Evolutionary conservation across 164 flowering plant genomes (phyloP).

Genomic region (Taxillus chinensis): DNA sequence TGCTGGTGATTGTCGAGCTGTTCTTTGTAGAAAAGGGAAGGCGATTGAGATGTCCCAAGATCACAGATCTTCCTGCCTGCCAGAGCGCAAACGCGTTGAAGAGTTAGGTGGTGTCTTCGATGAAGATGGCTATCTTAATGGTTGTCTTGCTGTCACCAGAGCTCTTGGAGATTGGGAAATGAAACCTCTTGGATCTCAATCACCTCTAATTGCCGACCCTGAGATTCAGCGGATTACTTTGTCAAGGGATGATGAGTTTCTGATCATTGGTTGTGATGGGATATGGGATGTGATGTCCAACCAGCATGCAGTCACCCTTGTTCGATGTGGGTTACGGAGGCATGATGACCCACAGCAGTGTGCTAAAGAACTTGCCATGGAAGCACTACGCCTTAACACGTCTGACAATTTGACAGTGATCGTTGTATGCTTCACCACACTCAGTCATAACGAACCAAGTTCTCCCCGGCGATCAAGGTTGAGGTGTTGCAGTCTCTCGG

Average conservation of each 20-base stretch:
- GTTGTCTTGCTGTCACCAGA: constrained; percentile 39
- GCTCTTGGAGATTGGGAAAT: constrained; percentile 61
- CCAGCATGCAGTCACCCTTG: constrained; percentile 44
- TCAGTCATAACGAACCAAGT: constrained; percentile 8
- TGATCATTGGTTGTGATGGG: constrained; percentile 58
- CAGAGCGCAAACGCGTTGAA: constrained; percentile 39
- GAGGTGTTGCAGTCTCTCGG: constrained; percentile 22
- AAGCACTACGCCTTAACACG: constrained; percentile 39
- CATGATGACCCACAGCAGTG: constrained; percentile 45
- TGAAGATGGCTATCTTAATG: constrained; percentile 46
- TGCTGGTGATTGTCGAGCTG: constrained; percentile 60
- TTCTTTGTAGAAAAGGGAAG: constrained; percentile 39
- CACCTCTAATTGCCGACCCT: constrained; percentile 54
- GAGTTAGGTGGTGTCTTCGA: constrained; percentile 30
- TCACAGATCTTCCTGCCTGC: constrained; percentile 32
- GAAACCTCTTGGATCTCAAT: constrained; percentile 34
- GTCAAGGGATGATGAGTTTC: constrained; percentile 47
- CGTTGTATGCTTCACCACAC: constrained; percentile 35
- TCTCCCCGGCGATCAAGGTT: constrained; percentile 17
- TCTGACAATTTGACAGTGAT: constrained; percentile 46
- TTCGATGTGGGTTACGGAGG: constrained; percentile 32
- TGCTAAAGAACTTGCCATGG: constrained; percentile 38
- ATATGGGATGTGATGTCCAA: constrained; percentile 60
- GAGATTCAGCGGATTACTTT: constrained; percentile 28
- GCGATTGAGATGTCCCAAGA: constrained; percentile 49